A percentile compares a stretch with the other conserved stretches of the same genome.
Evolutionary conservation across 768 basidiomycete species (phyloP).

Genomic region (Kondoa subrosea): DNA sequence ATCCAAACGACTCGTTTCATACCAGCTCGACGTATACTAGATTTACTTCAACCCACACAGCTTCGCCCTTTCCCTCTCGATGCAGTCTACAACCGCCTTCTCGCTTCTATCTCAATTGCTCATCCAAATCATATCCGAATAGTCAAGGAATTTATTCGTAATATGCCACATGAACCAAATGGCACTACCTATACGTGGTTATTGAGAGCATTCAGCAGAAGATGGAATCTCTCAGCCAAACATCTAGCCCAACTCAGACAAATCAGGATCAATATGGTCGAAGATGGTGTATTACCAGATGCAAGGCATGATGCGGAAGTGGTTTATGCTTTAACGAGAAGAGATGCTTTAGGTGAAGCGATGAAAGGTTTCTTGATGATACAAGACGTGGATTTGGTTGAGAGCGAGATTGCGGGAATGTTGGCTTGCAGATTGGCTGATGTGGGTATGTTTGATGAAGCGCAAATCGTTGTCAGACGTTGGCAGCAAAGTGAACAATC

Average conservation of each 20-base stretch:
- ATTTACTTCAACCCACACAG: neutral
- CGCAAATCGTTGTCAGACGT: neutral
- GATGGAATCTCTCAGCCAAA: neutral
- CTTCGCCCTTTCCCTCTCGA: neutral
- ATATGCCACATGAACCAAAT: neutral
- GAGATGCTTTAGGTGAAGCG: neutral
- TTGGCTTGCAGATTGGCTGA: neutral
- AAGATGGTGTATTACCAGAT: neutral
- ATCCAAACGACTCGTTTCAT: neutral
- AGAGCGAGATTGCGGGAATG: neutral
- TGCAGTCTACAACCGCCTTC: neutral
- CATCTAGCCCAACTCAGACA: neutral
- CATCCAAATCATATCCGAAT: neutral
- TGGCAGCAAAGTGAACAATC: neutral
- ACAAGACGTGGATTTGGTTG: neutral
- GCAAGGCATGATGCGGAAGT: slow-evolving; percentile 4
- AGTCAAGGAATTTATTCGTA: neutral
- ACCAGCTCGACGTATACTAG: neutral
- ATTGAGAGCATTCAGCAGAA: neutral
- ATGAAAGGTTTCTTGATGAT: neutral
- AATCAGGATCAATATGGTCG: slow-evolving; percentile 1
- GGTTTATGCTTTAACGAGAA: neutral
- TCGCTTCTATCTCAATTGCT: neutral
- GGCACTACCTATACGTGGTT: neutral
- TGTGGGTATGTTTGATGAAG: slow-evolving; percentile 1